phyloP scores from a whole-genome alignment of 2,329 filamentous ascomycete species.

The Verticillium klebahnii region DNA sequence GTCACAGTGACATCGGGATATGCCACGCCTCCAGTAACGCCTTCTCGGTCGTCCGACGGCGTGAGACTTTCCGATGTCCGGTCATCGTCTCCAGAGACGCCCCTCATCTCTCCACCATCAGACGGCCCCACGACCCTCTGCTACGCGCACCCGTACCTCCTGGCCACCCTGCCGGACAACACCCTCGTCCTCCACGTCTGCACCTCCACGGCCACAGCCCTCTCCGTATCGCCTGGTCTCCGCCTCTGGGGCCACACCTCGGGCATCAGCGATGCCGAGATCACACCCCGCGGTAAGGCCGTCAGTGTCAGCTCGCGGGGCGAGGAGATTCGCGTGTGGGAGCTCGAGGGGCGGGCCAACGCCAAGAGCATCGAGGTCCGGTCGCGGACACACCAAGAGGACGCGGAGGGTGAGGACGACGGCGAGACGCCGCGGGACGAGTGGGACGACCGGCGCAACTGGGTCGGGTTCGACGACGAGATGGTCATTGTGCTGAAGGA shows the following conservation, averaged over 20 bases:
- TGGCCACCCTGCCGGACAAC: slow-evolving; percentile 82
- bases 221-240: slow-evolving; percentile 68
- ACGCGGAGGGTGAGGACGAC: neutral
- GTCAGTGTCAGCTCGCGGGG: slow-evolving; percentile 84
- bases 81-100: neutral
- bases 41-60: neutral
- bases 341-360: slow-evolving; percentile 67
- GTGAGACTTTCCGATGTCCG: slow-evolving; percentile 1
- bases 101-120: neutral
- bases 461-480: slow-evolving; percentile 87
- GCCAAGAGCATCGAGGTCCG: slow-evolving; percentile 48
- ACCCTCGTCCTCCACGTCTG: slow-evolving; percentile 80
- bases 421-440: slow-evolving; percentile 10
- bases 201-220: slow-evolving; percentile 60
- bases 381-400: slow-evolving; percentile 22
- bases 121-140: slow-evolving; percentile 58
- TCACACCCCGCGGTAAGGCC: slow-evolving; percentile 79
- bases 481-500: slow-evolving; percentile 85
- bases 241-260: slow-evolving; percentile 91
- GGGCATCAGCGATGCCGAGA: slow-evolving; percentile 78
- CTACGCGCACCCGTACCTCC: slow-evolving; percentile 77
- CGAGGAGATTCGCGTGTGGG: slow-evolving; percentile 80
- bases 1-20: slow-evolving; percentile 14
- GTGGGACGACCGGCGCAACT: slow-evolving; percentile 49
- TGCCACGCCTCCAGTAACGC: neutral